These are phyloP conservation scores for Ophiosphaerella herpotricha DNA, from an alignment of 2,329 filamentous ascomycete species.

Conservation along the genomic window DNA sequence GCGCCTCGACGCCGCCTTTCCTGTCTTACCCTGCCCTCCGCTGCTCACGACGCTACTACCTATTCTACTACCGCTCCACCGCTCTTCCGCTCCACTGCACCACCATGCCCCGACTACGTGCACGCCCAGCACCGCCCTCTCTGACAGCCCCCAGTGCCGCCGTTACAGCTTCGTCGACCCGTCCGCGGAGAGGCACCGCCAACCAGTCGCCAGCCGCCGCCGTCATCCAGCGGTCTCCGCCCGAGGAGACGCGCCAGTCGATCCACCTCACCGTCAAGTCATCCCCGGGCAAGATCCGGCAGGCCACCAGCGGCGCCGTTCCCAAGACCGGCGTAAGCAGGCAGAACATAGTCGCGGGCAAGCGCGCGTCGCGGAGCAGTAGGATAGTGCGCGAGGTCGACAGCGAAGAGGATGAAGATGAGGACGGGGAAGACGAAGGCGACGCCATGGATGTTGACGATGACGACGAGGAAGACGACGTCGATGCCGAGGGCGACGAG, in stretches of 20 bases:
- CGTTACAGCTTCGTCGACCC: slow-evolving; percentile 43
- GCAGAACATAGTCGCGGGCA: slow-evolving; percentile 44
- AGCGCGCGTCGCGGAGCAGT: slow-evolving; percentile 46
- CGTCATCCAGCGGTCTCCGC: slow-evolving; percentile 46
- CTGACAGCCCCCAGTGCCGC: slow-evolving; percentile 42
- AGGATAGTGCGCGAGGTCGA: slow-evolving; percentile 47
- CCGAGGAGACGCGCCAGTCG: slow-evolving; percentile 50
- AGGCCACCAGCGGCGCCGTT: slow-evolving; percentile 48
- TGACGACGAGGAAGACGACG: slow-evolving; percentile 43
- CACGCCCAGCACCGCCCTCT: slow-evolving; percentile 36
- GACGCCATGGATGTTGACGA: slow-evolving; percentile 50
- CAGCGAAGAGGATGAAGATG: slow-evolving; percentile 49
- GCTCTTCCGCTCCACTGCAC: slow-evolving; percentile 12
- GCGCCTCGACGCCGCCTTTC: slow-evolving; percentile 9
- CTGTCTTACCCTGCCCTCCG: no score
- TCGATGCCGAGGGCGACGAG: slow-evolving; percentile 43
- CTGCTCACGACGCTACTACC: no score
- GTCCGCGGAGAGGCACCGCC: slow-evolving; percentile 43
- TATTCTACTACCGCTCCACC: slow-evolving; percentile 17
- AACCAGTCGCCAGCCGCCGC: slow-evolving; percentile 41
- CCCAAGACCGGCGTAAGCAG: slow-evolving; percentile 38
- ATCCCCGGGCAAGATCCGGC: slow-evolving; percentile 54
- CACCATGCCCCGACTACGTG: slow-evolving; percentile 45
- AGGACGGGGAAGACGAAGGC: slow-evolving; percentile 39
- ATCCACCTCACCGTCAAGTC: slow-evolving; percentile 57